Evolutionary conservation across 1,139 yeast species (phyloP).

Genomic region (Pichia inconspicua): DNA sequence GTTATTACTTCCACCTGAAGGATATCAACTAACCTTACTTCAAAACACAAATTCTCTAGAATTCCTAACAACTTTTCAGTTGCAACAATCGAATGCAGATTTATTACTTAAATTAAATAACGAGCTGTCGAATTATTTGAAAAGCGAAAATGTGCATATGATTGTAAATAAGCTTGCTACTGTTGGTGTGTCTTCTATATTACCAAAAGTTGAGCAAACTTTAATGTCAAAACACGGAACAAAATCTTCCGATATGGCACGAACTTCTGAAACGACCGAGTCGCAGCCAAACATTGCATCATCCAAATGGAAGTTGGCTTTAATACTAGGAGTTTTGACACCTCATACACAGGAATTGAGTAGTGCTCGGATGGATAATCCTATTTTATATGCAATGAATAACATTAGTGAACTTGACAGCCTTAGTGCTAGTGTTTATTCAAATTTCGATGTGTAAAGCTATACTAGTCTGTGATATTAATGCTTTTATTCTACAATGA

Average conservation of each 20-base stretch:
- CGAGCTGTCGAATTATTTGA: slow-evolving; percentile 45
- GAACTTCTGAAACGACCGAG: neutral
- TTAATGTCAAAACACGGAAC: slow-evolving; percentile 4
- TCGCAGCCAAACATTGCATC: neutral
- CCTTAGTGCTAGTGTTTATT: slow-evolving; percentile 82
- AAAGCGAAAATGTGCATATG: slow-evolving; percentile 26
- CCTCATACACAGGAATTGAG: slow-evolving; percentile 56
- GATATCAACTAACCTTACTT: slow-evolving; percentile 29
- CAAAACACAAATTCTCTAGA: slow-evolving; percentile 34
- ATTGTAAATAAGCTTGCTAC: slow-evolving; percentile 36
- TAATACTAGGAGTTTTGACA: slow-evolving; percentile 57
- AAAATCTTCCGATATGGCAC: slow-evolving; percentile 1
- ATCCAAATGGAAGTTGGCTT: slow-evolving; percentile 47
- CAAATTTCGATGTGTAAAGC: slow-evolving; percentile 44
- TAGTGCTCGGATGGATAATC: slow-evolving; percentile 38
- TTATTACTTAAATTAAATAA: slow-evolving; percentile 31
- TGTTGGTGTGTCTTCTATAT: slow-evolving; percentile 38
- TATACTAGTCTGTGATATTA: neutral
- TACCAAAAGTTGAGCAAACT: slow-evolving; percentile 30
- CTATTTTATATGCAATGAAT: slow-evolving; percentile 42
- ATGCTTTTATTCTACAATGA: too few relatives aligned
- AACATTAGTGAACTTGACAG: slow-evolving; percentile 68
- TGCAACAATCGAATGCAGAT: slow-evolving; percentile 20
- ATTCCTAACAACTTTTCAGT: slow-evolving; percentile 24
- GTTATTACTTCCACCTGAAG: slow-evolving; percentile 33